phyloP scores from a whole-genome alignment of 352 stramenopile genomes.

The Pythium brachiatum region DNA sequence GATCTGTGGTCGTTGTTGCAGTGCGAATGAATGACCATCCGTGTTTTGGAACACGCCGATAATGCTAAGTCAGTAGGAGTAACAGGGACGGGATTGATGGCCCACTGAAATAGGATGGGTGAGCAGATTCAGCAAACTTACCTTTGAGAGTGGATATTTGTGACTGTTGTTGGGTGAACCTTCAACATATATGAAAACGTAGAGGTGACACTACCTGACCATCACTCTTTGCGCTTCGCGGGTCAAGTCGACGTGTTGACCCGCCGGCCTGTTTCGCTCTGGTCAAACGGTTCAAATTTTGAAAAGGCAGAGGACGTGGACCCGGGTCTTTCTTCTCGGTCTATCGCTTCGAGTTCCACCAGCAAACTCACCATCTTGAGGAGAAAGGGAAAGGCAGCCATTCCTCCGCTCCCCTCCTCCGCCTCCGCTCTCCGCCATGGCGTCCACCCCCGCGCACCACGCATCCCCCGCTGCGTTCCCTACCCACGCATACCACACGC shows the following conservation, averaged over 20 bases:
- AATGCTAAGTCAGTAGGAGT: not conserved
- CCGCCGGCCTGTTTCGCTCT: not conserved
- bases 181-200: conserved; percentile 7
- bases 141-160: not conserved
- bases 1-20: conserved; percentile 12
- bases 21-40: not conserved
- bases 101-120: not conserved
- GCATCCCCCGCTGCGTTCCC: not conserved
- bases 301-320: conserved; percentile 11
- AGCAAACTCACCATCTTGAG: not conserved
- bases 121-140: not conserved
- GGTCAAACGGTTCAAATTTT: conserved; percentile 22
- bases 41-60: conserved; percentile 18
- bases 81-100: no score
- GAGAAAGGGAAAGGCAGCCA: not conserved
- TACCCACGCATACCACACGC: conserved; percentile 6
- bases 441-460: conserved; percentile 3
- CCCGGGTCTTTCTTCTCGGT: not conserved
- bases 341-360: not conserved
- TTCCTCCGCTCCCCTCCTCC: not conserved
- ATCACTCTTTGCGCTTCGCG: not conserved
- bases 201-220: conserved; percentile 4
- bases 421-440: conserved; percentile 3
- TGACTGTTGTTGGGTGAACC: not conserved
- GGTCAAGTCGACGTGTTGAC: not conserved